A percentile compares a stretch with the other conserved stretches of the same genome.
These are phyloP conservation scores for Leptographium flavum DNA, from an alignment of 2,329 filamentous ascomycete genomes.

Conservation along the genomic window DNA sequence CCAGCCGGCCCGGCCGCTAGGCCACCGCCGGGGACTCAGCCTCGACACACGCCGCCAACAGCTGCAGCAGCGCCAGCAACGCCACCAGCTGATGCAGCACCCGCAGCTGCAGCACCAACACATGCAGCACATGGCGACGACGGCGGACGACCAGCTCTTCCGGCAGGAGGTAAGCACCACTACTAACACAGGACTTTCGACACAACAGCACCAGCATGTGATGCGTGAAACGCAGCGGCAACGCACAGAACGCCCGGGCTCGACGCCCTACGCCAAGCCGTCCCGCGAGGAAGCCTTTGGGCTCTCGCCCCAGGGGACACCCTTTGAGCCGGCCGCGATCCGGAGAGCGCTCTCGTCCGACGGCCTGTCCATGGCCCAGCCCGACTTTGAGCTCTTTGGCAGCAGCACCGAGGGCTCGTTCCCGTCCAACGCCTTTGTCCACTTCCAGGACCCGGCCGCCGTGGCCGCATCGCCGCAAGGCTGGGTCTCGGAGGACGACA, in stretches of 20 bases:
- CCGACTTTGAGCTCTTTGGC: constrained; percentile 35
- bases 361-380: constrained; percentile 17
- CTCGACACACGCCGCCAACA: constrained; percentile 58
- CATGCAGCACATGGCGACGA: constrained; percentile 5
- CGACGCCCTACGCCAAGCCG: constrained; percentile 20
- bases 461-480: constrained; percentile 24
- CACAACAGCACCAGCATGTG: constrained; percentile 52
- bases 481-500: constrained; percentile 38
- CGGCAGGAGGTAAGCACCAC: constrained; percentile 40
- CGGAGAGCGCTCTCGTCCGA: constrained; percentile 23
- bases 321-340: no score
- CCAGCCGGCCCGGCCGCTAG: constrained; percentile 25
- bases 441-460: constrained; percentile 25
- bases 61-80: constrained; percentile 20
- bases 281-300: constrained; percentile 32
- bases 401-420: constrained; percentile 29
- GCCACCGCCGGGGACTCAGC: constrained; percentile 73
- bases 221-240: constrained; percentile 87
- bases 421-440: constrained; percentile 28
- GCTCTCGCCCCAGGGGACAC: constrained; percentile 40
- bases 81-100: constrained; percentile 12
- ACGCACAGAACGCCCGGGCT: constrained; percentile 63
- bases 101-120: constrained; percentile 20
- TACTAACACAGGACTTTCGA: constrained; percentile 40
- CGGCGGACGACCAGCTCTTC: constrained; percentile 9